phyloP scores from a whole-genome alignment of 352 stramenopile species.

The Phytopythium oedochilum region DNA sequence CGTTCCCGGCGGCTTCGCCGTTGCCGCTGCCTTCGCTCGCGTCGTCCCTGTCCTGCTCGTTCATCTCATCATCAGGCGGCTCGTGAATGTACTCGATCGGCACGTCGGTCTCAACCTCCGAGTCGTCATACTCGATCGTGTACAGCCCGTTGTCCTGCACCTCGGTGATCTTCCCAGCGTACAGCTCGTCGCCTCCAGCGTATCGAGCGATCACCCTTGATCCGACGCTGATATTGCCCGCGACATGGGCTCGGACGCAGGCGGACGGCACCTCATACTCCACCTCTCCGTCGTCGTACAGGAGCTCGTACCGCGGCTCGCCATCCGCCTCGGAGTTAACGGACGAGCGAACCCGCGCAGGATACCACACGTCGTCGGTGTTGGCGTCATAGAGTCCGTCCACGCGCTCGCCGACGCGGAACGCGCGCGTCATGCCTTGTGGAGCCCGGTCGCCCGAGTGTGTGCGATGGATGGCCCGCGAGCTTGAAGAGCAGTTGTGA shows the following conservation, averaged over 20 bases:
- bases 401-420: conserved; percentile 49
- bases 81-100: conserved; percentile 49
- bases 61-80: conserved; percentile 9
- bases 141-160: conserved; percentile 61
- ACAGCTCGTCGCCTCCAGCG: conserved; percentile 63
- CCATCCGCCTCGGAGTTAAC: conserved; percentile 14
- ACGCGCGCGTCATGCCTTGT: conserved; percentile 12
- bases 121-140: conserved; percentile 79
- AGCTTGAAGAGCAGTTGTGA: conserved; percentile 1
- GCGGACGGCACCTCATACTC: conserved; percentile 33
- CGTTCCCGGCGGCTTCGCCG: background rate
- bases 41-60: background rate
- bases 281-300: conserved; percentile 76
- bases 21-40: background rate
- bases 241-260: conserved; percentile 44
- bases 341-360: conserved; percentile 34
- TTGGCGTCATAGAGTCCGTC: conserved; percentile 83
- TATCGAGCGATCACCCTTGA: conserved; percentile 69
- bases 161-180: conserved; percentile 53
- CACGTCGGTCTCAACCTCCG: conserved; percentile 62
- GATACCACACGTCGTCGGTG: conserved; percentile 76
- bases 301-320: conserved; percentile 35
- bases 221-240: conserved; percentile 70
- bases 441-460: background rate
- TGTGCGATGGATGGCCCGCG: background rate